Conservation (phyloP, 164 flowering plant genomes). For the Aristolochia californica region DNA sequence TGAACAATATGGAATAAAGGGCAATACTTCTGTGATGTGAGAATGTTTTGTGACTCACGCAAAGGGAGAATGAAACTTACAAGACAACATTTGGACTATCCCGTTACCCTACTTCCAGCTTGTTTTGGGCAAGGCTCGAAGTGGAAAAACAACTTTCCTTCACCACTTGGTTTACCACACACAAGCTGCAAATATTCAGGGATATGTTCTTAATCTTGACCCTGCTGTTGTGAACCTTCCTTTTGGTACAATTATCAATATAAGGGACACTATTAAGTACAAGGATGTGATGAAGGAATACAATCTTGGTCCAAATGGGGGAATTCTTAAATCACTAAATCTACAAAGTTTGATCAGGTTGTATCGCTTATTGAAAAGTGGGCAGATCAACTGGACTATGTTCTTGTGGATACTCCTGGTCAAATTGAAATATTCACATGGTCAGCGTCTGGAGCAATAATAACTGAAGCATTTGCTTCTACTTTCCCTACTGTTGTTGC, state of each 20-base stretch:
- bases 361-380: conserved; percentile 67
- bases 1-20: too few relatives aligned
- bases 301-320: conserved; percentile 96
- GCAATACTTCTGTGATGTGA: too few relatives aligned
- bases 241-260: conserved; percentile 82
- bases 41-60: too few relatives aligned
- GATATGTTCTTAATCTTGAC: conserved; percentile 85
- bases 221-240: conserved; percentile 93
- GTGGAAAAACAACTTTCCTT: conserved; percentile 92
- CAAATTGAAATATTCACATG: conserved; percentile 97
- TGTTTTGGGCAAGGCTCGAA: too few relatives aligned
- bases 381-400: conserved; percentile 95
- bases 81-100: too few relatives aligned
- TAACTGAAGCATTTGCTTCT: conserved; percentile 95
- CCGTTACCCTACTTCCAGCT: too few relatives aligned
- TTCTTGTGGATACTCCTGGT: conserved; percentile 94
- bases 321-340: conserved; percentile 84
- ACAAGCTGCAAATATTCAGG: conserved; percentile 53
- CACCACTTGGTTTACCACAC: conserved; percentile 76
- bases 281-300: conserved; percentile 97
- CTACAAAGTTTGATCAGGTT: conserved; percentile 94
- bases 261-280: conserved; percentile 81
- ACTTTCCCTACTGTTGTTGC: conserved; percentile 85
- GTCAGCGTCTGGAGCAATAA: conserved; percentile 97
- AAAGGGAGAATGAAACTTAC: too few relatives aligned